phyloP scores from a whole-genome alignment of 2,329 filamentous ascomycete species.

The Ophiostoma sp. region DNA sequence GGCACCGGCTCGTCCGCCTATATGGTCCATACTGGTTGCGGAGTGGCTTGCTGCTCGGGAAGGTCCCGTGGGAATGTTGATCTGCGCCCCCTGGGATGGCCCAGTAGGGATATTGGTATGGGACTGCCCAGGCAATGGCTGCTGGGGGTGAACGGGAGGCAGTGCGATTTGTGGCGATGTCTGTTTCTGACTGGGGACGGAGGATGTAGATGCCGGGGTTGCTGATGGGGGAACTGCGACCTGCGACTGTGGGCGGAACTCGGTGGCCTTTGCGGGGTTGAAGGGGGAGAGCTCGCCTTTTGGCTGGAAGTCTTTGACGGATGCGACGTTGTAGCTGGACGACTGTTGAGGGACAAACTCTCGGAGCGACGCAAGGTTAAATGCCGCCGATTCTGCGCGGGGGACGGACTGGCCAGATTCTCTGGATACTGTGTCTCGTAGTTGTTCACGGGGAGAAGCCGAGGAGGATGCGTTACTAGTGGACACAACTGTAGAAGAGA shows the following conservation, averaged over 20 bases:
- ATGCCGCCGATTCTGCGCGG: constrained; percentile 33
- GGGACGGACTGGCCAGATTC: constrained; percentile 18
- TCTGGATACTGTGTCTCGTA: constrained; percentile 16
- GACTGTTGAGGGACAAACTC: constrained; percentile 34
- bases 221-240: constrained; percentile 18
- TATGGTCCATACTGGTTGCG: constrained; percentile 44
- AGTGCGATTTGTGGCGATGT: constrained; percentile 17
- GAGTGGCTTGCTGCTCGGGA: constrained; percentile 20
- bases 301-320: constrained; percentile 24
- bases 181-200: constrained; percentile 16
- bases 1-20: constrained; percentile 28
- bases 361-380: constrained; percentile 52
- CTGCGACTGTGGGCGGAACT: constrained; percentile 25
- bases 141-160: constrained; percentile 8
- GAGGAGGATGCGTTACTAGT: constrained; percentile 24
- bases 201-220: constrained; percentile 14
- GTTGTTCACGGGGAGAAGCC: constrained; percentile 22
- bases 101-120: constrained; percentile 20
- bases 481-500: constrained; percentile 21
- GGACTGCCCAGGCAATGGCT: constrained; percentile 4
- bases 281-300: constrained; percentile 26
- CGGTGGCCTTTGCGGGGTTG: constrained; percentile 26
- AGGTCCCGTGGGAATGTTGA: constrained; percentile 23
- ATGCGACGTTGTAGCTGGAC: constrained; percentile 20
- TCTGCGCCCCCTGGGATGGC: constrained; percentile 18